These are phyloP conservation scores for Arctostaphylos glauca DNA, from an alignment of 148 eudicot species.

Conservation along the genomic window DNA sequence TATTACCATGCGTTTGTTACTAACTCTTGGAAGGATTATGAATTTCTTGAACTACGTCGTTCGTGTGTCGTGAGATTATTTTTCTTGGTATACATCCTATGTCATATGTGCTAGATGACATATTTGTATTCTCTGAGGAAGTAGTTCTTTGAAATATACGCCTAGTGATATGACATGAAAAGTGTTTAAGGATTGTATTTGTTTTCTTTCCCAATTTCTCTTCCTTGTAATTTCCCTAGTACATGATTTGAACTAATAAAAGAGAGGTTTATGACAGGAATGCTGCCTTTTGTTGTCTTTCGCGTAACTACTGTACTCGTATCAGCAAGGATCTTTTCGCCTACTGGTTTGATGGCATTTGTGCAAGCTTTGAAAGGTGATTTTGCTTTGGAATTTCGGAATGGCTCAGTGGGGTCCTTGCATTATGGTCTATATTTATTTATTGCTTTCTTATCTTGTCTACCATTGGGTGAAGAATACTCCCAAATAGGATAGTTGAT, in stretches of 20 bases:
- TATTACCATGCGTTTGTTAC: background rate
- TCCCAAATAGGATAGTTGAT: background rate
- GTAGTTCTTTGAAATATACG: background rate
- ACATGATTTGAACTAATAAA: conserved; percentile 7
- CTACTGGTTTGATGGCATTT: conserved; percentile 84
- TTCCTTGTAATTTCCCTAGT: background rate
- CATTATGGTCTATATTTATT: background rate
- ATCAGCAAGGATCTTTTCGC: conserved; percentile 55
- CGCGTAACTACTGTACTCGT: conserved; percentile 46
- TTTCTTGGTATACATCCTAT: background rate
- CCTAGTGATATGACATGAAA: background rate
- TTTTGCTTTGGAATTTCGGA: conserved; percentile 15
- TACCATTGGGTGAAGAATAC: background rate
- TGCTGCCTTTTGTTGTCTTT: conserved; percentile 70
- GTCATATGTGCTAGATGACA: background rate
- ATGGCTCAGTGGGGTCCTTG: background rate
- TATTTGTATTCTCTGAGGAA: background rate
- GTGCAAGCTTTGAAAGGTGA: conserved; percentile 76
- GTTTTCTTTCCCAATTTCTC: background rate
- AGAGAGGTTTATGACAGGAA: conserved; percentile 53
- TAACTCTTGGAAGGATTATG: background rate
- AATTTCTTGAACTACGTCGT: background rate
- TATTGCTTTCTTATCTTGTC: background rate
- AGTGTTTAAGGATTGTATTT: conserved; percentile 6
- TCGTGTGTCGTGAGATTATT: background rate